Percentiles rank a stretch among this genome's conserved stretches.
Evolutionary conservation across 805 yeast species (phyloP).

Genomic region (Wickerhamiella parazyma): DNA sequence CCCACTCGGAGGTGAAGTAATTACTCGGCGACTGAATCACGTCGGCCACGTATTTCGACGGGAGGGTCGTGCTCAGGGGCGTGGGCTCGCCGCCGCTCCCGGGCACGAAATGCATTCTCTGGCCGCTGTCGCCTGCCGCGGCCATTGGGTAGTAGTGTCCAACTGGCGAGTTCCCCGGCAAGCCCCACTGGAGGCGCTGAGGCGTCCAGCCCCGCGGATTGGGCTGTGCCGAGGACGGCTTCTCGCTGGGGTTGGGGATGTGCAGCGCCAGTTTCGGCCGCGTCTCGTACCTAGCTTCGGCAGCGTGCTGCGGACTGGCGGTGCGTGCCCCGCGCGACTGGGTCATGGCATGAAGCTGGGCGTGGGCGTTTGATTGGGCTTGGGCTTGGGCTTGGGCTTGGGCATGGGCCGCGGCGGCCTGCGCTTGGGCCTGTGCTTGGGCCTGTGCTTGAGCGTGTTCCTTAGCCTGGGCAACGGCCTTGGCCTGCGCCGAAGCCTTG

Average conservation of each 20-base stretch:
- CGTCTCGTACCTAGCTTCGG: neutral
- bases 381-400: neutral
- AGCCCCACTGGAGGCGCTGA: neutral
- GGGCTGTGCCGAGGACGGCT: neutral
- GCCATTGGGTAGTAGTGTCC: constrained; percentile 3
- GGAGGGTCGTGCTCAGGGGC: constrained; percentile 53
- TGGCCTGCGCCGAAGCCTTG: neutral
- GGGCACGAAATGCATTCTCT: neutral
- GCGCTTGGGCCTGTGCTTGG: neutral
- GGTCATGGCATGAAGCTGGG: neutral
- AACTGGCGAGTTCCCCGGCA: constrained; percentile 3
- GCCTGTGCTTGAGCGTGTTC: neutral
- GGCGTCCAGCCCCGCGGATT: constrained; percentile 2
- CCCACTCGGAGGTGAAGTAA: constrained; percentile 52
- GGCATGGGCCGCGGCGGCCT: neutral
- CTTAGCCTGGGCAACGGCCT: neutral
- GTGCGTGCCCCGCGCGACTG: neutral
- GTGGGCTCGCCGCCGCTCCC: constrained; percentile 42
- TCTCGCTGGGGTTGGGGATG: constrained; percentile 20
- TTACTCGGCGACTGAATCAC: constrained; percentile 72
- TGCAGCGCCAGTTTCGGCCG: constrained; percentile 29
- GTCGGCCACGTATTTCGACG: constrained; percentile 58
- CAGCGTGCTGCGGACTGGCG: neutral
- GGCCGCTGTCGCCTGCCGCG: neutral
- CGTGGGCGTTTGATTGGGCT: neutral